These are phyloP conservation scores for Polyplosphaeria fusca DNA, from an alignment of 495 filamentous ascomycete species.

Conservation along the genomic window DNA sequence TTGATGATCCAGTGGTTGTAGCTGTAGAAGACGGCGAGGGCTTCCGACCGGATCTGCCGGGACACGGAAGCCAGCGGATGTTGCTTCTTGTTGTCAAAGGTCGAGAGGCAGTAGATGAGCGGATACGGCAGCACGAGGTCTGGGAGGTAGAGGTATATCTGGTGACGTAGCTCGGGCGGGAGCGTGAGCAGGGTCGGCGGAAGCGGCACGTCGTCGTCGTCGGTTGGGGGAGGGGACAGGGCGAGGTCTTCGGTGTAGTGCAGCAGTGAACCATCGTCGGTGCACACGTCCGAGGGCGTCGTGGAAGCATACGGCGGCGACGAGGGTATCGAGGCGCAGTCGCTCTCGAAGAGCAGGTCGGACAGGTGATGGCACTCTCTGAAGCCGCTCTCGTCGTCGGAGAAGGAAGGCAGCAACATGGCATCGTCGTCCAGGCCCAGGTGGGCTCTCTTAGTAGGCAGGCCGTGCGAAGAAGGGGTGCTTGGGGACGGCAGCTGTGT, in stretches of 20 bases:
- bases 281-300: slow-evolving; percentile 3
- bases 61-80: slow-evolving; percentile 31
- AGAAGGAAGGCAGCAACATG: slow-evolving; percentile 3
- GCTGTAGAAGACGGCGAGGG: slow-evolving; percentile 34
- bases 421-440: slow-evolving; percentile 21
- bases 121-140: slow-evolving; percentile 28
- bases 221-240: neutral
- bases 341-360: slow-evolving; percentile 5
- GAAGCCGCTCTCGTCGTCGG: slow-evolving; percentile 2
- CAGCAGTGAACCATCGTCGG: neutral
- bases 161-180: slow-evolving; percentile 30
- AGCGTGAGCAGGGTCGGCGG: slow-evolving; percentile 19
- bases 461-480: slow-evolving; percentile 21
- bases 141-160: slow-evolving; percentile 32
- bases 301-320: neutral
- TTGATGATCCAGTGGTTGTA: slow-evolving; percentile 36
- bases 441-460: slow-evolving; percentile 26
- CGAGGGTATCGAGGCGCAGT: slow-evolving; percentile 7
- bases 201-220: neutral
- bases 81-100: slow-evolving; percentile 28
- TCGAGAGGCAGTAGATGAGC: slow-evolving; percentile 36
- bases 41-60: slow-evolving; percentile 28
- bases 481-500: slow-evolving; percentile 29
- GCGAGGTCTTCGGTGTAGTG: neutral
- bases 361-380: neutral